Evolutionary conservation across 1,284 basidiomycete species (phyloP), one percentile per base, ranked within the genome.

Genomic region (Coniferiporia weirii): DNA sequence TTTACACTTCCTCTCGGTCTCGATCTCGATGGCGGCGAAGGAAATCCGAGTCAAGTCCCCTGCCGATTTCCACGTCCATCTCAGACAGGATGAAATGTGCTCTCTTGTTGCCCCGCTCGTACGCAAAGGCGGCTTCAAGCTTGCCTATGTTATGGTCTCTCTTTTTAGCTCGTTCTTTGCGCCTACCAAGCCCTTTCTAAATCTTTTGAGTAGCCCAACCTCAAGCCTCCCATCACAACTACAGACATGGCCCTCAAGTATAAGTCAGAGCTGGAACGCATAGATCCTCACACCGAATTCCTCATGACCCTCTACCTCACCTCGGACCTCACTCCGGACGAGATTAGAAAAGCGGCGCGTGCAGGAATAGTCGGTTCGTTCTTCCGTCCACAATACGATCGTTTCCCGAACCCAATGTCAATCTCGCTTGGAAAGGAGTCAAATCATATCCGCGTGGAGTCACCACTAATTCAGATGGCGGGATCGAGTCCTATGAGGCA

Each of bases 361-460:
- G 87, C 88, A 17, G 95, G 95, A n/a, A 83, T 98, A 66, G 81
- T 81, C 53, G 90, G 88, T 89, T 62, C 59, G 80, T 67, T 35
- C 22, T 9, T n/a, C 13, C 34, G 20, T 7, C 5, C 44, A 56
- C 54, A 27, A 27, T 27, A 27, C 27, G 27, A 27, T 27, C 2
- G 27, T 27, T 27, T 27, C 27, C 5, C 27, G 27, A 27, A 27
- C 32, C 34, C 46, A 34, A 40, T 34, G 47, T 47, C 38, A 60
- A 56, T 57, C 55, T 35, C 32, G 40, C 17, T 46, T 45, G 53
- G 40, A 17, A 53, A 87, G 95, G 97, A 44, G 94, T 99, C 66
- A 99, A 99, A 76, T 95, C 91, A 22, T 99, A 99, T 72, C 97
- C 97, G 51, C 82, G 93, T 64, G 97, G 97, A 12, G 97, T 99